Percentiles rank a stretch among this genome's conserved stretches.
Evolutionary conservation across 441 rosid genomes (phyloP).

Genomic region (Euphorbia celastroides): DNA sequence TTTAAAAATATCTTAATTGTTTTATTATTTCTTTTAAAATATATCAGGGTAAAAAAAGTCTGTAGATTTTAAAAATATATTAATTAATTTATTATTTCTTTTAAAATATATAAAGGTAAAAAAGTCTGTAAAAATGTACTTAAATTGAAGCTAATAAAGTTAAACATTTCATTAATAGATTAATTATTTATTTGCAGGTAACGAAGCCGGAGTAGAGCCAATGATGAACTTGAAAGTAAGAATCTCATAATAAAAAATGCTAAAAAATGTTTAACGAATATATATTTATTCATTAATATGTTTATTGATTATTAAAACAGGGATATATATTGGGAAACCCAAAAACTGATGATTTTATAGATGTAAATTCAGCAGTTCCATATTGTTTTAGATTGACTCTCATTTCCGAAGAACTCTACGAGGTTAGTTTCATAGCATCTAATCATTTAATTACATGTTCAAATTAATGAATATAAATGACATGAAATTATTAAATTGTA

Average conservation of each 20-base stretch:
- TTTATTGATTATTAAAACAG: conserved; percentile 23
- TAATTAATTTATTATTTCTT: too few relatives aligned
- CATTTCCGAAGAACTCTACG: conserved; percentile 33
- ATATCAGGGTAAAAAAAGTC: too few relatives aligned
- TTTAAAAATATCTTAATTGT: too few relatives aligned
- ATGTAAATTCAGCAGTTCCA: conserved; percentile 30
- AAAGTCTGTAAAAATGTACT: too few relatives aligned
- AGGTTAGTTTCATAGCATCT: too few relatives aligned
- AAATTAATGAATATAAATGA: too few relatives aligned
- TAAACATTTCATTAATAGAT: neutral
- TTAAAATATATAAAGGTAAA: too few relatives aligned
- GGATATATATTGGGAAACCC: conserved; percentile 67
- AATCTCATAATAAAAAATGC: neutral
- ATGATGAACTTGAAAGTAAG: conserved; percentile 13
- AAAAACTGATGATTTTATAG: conserved; percentile 26
- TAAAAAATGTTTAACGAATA: neutral
- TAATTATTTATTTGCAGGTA: neutral
- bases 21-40: too few relatives aligned
- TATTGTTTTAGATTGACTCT: conserved; percentile 32
- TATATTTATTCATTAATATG: neutral
- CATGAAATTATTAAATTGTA: neutral
- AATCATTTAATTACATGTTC: too few relatives aligned
- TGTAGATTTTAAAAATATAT: too few relatives aligned
- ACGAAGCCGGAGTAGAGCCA: conserved; percentile 11
- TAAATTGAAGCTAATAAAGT: neutral